Percentiles rank a stretch among this genome's conserved stretches.
These are phyloP conservation scores for Penicillium arizonense DNA, from an alignment of 495 filamentous ascomycete species.

Conservation along the genomic window DNA sequence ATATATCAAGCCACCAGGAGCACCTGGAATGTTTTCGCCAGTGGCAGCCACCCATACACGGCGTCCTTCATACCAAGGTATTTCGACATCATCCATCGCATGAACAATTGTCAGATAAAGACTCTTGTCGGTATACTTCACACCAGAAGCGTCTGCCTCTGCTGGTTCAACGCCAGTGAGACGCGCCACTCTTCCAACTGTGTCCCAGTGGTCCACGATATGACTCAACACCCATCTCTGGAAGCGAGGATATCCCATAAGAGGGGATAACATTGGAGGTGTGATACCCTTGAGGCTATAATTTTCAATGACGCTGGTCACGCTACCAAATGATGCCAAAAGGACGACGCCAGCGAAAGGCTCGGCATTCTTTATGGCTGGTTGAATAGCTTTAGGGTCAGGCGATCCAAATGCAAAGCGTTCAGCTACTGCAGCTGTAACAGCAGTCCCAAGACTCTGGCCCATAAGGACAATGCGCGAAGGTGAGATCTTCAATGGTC, in stretches of 20 bases:
- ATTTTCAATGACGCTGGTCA: conserved; percentile 67
- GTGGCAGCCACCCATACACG: conserved; percentile 51
- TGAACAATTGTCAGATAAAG: conserved; percentile 73
- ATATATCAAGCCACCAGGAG: conserved; percentile 48
- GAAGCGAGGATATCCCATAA: conserved; percentile 55
- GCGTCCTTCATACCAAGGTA: conserved; percentile 58
- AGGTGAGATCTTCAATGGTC: conserved; percentile 53
- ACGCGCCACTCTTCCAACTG: conserved; percentile 46
- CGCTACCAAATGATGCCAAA: conserved; percentile 72
- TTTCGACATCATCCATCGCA: conserved; percentile 72
- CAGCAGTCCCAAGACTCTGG: conserved; percentile 86
- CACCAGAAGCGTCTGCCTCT: conserved; percentile 15
- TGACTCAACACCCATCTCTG: conserved; percentile 43
- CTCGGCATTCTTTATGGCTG: conserved; percentile 37
- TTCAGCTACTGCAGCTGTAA: conserved; percentile 69
- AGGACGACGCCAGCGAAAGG: conserved; percentile 73
- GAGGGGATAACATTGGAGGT: conserved; percentile 77
- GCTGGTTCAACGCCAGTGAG: conserved; percentile 33
- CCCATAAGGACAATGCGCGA: conserved; percentile 78
- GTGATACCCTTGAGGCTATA: conserved; percentile 73
- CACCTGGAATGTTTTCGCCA: conserved; percentile 46
- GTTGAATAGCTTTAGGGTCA: conserved; percentile 31
- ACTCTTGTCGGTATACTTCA: conserved; percentile 43
- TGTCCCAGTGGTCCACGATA: conserved; percentile 58
- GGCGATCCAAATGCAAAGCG: conserved; percentile 55